Percentiles rank a stretch among this genome's conserved stretches.
phyloP scores from a whole-genome alignment of 2,329 filamentous ascomycete species.

The Fusarium duplospermum region DNA sequence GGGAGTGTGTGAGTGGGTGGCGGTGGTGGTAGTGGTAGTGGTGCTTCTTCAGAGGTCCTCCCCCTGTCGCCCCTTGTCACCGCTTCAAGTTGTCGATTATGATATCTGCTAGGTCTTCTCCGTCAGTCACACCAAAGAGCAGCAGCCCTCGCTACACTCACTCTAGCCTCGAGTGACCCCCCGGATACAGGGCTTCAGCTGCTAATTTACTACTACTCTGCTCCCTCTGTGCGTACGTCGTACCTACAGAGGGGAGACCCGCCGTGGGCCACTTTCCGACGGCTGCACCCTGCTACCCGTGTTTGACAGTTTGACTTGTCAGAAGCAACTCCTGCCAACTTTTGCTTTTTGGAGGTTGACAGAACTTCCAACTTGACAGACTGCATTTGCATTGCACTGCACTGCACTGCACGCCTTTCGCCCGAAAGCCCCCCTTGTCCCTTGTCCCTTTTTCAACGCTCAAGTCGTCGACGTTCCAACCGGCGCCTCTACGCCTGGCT shows the following conservation, averaged over 20 bases:
- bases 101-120: slow-evolving; percentile 14
- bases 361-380: background rate
- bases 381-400: too few species aligned
- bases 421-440: background rate
- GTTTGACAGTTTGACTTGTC: slow-evolving; percentile 37
- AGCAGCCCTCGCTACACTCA: background rate
- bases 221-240: background rate
- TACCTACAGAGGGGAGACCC: slow-evolving; percentile 5
- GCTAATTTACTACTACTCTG: background rate
- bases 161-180: background rate
- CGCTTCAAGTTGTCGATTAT: slow-evolving; percentile 18
- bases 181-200: slow-evolving; percentile 11
- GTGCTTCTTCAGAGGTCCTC: background rate
- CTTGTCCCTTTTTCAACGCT: background rate
- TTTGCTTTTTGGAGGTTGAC: slow-evolving; percentile 16
- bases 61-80: background rate
- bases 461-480: background rate
- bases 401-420: background rate
- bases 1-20: background rate
- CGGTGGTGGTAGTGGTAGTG: background rate
- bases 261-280: slow-evolving; percentile 21
- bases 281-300: slow-evolving; percentile 7
- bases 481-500: background rate
- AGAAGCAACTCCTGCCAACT: slow-evolving; percentile 15
- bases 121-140: slow-evolving; percentile 23